These are phyloP conservation scores for Dipodascus albidus DNA, from an alignment of 805 yeast species.

Conservation along the genomic window DNA sequence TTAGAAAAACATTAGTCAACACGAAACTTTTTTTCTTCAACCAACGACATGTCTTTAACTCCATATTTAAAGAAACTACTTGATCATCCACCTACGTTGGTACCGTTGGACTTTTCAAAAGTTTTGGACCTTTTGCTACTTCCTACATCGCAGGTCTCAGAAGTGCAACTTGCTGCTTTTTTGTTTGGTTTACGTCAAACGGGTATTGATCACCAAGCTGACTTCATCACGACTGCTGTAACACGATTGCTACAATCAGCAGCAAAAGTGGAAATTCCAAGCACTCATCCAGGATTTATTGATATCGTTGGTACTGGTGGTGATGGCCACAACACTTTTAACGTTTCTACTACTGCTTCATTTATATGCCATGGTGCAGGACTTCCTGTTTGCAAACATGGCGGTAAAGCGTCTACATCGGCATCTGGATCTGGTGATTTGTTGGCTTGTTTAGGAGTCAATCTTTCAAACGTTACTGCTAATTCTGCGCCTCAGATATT, in stretches of 20 bases:
- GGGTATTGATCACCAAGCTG: slow-evolving; percentile 72
- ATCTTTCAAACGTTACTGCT: slow-evolving; percentile 55
- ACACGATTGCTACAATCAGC: slow-evolving; percentile 50
- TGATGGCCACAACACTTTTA: slow-evolving; percentile 94
- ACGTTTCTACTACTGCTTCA: slow-evolving; percentile 90
- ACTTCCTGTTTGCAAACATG: slow-evolving; percentile 80
- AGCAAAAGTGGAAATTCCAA: slow-evolving; percentile 13
- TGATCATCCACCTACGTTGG: slow-evolving; percentile 46
- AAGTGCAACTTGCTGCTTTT: slow-evolving; percentile 67
- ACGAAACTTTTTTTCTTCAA: no score
- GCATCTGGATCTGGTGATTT: slow-evolving; percentile 91
- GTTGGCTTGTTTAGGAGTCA: slow-evolving; percentile 71
- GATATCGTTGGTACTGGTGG: slow-evolving; percentile 99
- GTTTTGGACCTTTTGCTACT: slow-evolving; percentile 54
- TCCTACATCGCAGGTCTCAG: slow-evolving; percentile 38
- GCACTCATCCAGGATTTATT: slow-evolving; percentile 35
- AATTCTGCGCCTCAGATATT: slow-evolving; percentile 46
- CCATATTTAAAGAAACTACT: slow-evolving; percentile 61
- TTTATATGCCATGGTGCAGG: slow-evolving; percentile 88
- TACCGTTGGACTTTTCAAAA: slow-evolving; percentile 49
- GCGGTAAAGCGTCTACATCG: slow-evolving; percentile 94
- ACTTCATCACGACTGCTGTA: slow-evolving; percentile 79
- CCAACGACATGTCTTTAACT: slow-evolving; percentile 26
- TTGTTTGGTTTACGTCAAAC: slow-evolving; percentile 63
- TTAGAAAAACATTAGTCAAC: no score